Base-by-base conservation (phyloP, 1,139 yeast genomes). In the Magnusiomyces ingens region DNA sequence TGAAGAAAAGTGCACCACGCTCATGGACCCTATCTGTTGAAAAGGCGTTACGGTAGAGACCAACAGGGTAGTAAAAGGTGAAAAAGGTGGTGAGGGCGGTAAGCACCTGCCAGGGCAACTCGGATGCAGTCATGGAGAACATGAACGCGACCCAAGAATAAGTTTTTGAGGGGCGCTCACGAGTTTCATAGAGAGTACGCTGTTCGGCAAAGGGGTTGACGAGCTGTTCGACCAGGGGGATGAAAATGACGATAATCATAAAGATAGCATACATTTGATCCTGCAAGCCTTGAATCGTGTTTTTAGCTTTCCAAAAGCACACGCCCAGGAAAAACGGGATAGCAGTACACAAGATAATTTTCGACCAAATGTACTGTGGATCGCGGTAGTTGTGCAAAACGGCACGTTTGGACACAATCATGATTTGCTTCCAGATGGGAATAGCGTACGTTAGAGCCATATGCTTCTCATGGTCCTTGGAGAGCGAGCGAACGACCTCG, bases 31-130 rank as follows among this genome's bases (percentile, higher is more conserved):
- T 68, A 52, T 80, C 80, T 37, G 89, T 82, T 21, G 54, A 56
- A 10, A 55, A 52, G n/a, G 73, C 71, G 52, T 68, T 65, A 49
- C 59, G 56, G 59, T 67, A 67, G 43, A 69, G 60, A 1, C 94
- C 95, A 58, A 86, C 80, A 5, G 96, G 94, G 65, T 85, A 89
- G 69, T 87, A 89, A 82, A 87, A 87, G 57, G 84, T 78, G 65
- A 86, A 78, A 71, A 76, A 89, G 2, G 84, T 76, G 11, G 26
- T 22, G 0, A 91, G 80, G 58, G 89, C 90, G 54, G 78, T 74
- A 2, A 82, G 56, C 17, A 81, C 62, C 64, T 85, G 85, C 84
- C 87, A 85, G 32, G 95, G 95, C 38, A 86, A 67, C 66, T 89
- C 96, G 38, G 79, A 83, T 18, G 82, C 69, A 48, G 88, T 73